Base-by-base conservation (phyloP, 176 grass and related monocot genomes). In the Triticum urartu region DNA sequence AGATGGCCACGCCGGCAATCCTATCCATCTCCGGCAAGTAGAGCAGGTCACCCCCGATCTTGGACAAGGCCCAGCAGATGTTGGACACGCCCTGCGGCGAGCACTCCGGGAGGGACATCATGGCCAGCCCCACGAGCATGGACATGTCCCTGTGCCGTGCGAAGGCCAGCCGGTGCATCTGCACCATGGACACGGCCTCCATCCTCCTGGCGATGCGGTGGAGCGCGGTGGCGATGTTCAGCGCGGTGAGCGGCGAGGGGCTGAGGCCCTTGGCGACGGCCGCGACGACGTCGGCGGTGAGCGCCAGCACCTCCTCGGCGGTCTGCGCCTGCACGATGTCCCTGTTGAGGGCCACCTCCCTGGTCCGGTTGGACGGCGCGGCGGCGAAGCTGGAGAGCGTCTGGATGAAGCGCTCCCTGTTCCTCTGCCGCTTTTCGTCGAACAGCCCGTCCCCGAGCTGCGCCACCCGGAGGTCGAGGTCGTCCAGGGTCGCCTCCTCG, bases 191-290 rank as follows among this genome's bases (percentile, higher is more conserved):
- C 69, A 98, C 93, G 7, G 82, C 73, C 69, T 98, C 96, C 93
- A 98, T 98, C 93, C 95, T 98, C 86, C 81, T 95, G 24, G 91
- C 96, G n/a, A 98, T 98, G 68, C 96, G 91, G 86, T 98, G 96
- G 54, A 98, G 89, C 33, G 93, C 93, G 5, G 96, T 95, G 82
- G 96, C 96, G 4, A 98, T 89, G 87, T 98, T 98, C 62, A 95
- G 87, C 8, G 96, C 93, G 4, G 88, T 94, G 18, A 98, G 90
- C 0, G 96, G 93, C 0, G 96, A 98, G 64, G 96, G 96, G 63
- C 88, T 95, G 81, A 98, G 90, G 4, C 93, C 93, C 82, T 95
- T 98, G 14, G 93, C 86, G 38, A 95, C 93, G 3, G 82, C 88
- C 0, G 18, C 42, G 34, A 98, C 78, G 36, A 87, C 86, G 65